Base-by-base conservation (phyloP, 2,329 filamentous ascomycete genomes). In the Achaetomium macrosporum region DNA sequence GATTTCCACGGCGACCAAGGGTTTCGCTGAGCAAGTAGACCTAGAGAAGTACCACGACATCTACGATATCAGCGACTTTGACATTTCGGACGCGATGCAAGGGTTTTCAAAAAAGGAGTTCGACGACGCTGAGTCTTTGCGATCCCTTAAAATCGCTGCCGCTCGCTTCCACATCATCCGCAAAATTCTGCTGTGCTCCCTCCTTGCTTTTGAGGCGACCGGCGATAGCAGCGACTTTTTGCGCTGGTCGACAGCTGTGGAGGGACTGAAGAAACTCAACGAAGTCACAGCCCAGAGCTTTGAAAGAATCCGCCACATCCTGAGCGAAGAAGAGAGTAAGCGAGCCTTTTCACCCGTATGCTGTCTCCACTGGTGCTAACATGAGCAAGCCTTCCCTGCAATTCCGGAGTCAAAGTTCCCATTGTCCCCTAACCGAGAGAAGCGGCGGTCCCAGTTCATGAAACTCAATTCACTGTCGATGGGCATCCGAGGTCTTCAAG, bases 11-110 rank as follows among this genome's bases (percentile, higher is more conserved):
- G 76, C 76, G 3, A 74, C 97, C 17, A 85, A 85, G 65, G 80
- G 79, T 1, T 82, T 95, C 51, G 83, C 91, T 1, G 84, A 91
- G 66, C 82, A 87, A 63, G 80, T 87, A 45, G 88, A 96, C 64
- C 73, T 99, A 41, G 90, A 95, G 62, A 93, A 90, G 69, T 95
- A 96, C 66, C 88, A 93, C 63, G 92, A 97, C 65, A 87, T 92
- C 55, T 91, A 92, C 65, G 88, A 91, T 59, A 82, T 92, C 55
- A 87, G 81, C 56, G 79, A 85, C 53, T 79, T 84, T 52, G 87
- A 91, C 66, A 81, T 89, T 35, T 77, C 81, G 17, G 85, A 89
- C 61, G 81, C 85, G n/a, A 77, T 84, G 59, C 72, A 77, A 41
- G 82, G 82, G 1, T 84, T 85, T 53, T 76, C 78, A 5, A 78